These are phyloP conservation scores for Yamagishiella unicocca DNA, from an alignment of 139 green algal species.

Conservation along the genomic window DNA sequence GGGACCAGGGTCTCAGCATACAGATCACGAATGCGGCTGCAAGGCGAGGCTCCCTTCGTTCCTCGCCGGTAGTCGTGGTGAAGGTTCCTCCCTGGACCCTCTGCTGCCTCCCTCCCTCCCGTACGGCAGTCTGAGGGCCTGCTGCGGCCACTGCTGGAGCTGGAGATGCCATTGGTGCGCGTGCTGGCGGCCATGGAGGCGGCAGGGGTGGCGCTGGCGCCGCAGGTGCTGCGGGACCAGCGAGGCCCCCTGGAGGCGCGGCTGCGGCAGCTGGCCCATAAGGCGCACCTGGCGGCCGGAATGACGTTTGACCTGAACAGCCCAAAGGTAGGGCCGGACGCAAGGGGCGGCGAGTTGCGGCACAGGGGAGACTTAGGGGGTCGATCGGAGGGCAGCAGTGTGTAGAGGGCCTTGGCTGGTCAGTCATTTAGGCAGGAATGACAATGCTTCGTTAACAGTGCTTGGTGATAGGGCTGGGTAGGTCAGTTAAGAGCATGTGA, in stretches of 20 bases:
- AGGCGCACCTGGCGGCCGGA: conserved; percentile 53
- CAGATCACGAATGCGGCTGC: too few species aligned
- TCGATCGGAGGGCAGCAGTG: too few species aligned
- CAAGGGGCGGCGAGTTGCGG: not conserved
- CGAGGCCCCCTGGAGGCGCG: conserved; percentile 64
- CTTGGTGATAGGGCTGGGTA: too few species aligned
- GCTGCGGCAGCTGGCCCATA: conserved; percentile 65
- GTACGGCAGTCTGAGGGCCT: conserved; percentile 14
- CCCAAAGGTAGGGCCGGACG: conserved; percentile 26
- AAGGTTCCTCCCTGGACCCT: too few species aligned
- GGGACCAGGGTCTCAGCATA: too few species aligned
- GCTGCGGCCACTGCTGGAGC: conserved; percentile 10
- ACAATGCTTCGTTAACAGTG: too few species aligned
- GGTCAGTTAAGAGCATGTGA: too few species aligned
- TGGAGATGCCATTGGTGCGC: conserved; percentile 83
- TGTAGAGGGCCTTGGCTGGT: too few species aligned
- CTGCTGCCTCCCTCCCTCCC: not conserved
- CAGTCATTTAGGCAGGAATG: too few species aligned
- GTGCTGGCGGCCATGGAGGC: conserved; percentile 82
- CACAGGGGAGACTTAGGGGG: too few species aligned
- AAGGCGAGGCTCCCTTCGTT: too few species aligned
- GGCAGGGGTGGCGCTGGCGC: conserved; percentile 68
- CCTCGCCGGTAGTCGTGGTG: too few species aligned
- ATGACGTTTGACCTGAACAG: conserved; percentile 55
- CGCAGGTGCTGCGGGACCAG: conserved; percentile 54